Evolutionary conservation across 164 flowering plant species (phyloP).

Genomic region (Brasenia schreberi): DNA sequence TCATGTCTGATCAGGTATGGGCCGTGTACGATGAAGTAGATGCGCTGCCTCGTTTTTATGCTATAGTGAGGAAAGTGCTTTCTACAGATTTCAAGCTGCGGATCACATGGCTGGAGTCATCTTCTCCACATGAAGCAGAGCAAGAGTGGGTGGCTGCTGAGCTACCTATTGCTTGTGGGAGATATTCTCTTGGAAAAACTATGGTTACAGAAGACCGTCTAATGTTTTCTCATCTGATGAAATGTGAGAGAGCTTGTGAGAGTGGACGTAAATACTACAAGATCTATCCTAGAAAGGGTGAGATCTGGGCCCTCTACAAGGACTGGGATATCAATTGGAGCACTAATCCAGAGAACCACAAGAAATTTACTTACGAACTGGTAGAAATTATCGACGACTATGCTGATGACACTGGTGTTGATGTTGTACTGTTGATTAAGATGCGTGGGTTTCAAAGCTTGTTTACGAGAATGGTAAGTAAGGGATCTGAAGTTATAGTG

Average conservation of each 20-base stretch:
- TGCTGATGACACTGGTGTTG: constrained; percentile 19
- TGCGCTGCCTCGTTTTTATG: constrained; percentile 94
- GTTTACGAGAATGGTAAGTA: constrained; percentile 12
- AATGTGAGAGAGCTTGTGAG: constrained; percentile 3
- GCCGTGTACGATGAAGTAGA: constrained; percentile 57
- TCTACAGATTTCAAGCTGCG: constrained; percentile 35
- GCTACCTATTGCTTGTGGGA: constrained; percentile 66
- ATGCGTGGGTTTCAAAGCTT: constrained; percentile 41
- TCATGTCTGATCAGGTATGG: constrained; percentile 65
- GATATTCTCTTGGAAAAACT: constrained; percentile 24
- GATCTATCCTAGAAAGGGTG: constrained; percentile 46
- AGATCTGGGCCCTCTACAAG: constrained; percentile 56
- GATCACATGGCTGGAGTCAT: constrained; percentile 66
- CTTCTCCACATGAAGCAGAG: constrained; percentile 23
- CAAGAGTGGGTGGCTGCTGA: constrained; percentile 25
- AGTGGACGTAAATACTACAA: constrained; percentile 12
- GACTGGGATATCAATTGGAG: constrained; percentile 47
- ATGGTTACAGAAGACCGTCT: constrained; percentile 20
- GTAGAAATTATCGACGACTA: constrained; percentile 47
- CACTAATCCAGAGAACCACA: constrained; percentile 25
- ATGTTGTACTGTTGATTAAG: constrained; percentile 32
- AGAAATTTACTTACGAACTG: constrained; percentile 24
- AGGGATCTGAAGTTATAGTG: constrained; percentile 9
- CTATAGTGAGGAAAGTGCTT: constrained; percentile 33
- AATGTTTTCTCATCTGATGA: constrained; percentile 52